A percentile compares a stretch with the other conserved stretches of the same genome.
Evolutionary conservation across 371 early-diverging fungal genomes (phyloP).

Genomic region (Rhizopus delemar): DNA sequence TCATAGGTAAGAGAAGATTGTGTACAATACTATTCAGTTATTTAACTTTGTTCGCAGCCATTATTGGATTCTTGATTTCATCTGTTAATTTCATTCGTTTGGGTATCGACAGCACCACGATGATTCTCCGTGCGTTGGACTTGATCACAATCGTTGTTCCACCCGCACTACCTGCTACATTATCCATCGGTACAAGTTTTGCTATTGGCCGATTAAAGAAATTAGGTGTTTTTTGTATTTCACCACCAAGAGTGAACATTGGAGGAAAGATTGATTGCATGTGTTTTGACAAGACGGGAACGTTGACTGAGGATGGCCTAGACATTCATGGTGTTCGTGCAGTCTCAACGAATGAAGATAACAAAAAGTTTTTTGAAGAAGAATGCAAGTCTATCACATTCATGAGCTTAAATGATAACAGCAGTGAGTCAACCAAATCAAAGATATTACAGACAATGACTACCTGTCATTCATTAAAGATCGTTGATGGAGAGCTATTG

Average conservation of each 20-base stretch:
- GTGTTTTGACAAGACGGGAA: conserved; percentile 99
- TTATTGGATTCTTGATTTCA: conserved; percentile 81
- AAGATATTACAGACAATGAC: conserved; percentile 79
- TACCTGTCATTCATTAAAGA: conserved; percentile 95
- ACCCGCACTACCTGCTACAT: conserved; percentile 95
- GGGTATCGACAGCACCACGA: conserved; percentile 66
- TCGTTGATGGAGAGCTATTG: conserved; percentile 84
- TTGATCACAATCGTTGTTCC: conserved; percentile 95
- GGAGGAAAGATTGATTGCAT: conserved; percentile 95
- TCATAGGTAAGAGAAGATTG: conserved; percentile 55
- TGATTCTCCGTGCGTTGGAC: conserved; percentile 88
- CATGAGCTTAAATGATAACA: conserved; percentile 27
- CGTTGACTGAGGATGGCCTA: conserved; percentile 97
- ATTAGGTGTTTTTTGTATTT: conserved; percentile 90
- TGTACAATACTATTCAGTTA: too few relatives aligned
- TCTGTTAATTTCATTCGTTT: conserved; percentile 85
- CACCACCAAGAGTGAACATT: conserved; percentile 93
- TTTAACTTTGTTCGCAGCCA: conserved; percentile 36
- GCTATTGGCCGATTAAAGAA: conserved; percentile 86
- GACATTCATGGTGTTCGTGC: conserved; percentile 91
- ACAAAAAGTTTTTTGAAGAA: conserved; percentile 40
- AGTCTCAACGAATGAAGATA: conserved; percentile 24
- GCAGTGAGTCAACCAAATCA: conserved; percentile 22
- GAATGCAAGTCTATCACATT: conserved; percentile 33
- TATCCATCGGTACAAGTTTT: conserved; percentile 96